Evolutionary conservation across 768 basidiomycete genomes (phyloP).

Genomic region (Termitomyces sp.): DNA sequence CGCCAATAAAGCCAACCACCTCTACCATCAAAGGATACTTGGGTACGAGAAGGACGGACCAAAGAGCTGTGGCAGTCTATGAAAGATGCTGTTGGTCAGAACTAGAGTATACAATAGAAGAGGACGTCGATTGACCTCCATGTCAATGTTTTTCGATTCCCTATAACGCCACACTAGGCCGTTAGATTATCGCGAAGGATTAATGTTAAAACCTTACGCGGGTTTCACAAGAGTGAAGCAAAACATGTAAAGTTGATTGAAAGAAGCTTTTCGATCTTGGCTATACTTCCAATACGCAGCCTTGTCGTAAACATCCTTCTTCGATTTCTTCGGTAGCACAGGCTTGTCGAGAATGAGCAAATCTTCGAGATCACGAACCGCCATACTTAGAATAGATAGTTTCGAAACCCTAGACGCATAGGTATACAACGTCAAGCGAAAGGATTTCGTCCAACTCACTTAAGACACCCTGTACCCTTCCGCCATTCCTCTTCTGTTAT

Average conservation of each 20-base stretch:
- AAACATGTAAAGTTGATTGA: slow-evolving; percentile 63
- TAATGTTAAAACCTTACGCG: slow-evolving; percentile 42
- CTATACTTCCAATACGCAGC: slow-evolving; percentile 45
- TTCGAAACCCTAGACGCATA: slow-evolving; percentile 33
- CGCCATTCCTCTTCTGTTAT: slow-evolving; percentile 67
- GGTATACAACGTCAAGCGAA: background rate
- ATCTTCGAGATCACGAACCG: slow-evolving; percentile 56
- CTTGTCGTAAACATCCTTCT: slow-evolving; percentile 55
- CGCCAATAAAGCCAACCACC: slow-evolving; percentile 61
- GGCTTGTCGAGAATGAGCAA: slow-evolving; percentile 51
- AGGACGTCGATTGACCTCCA: slow-evolving; percentile 51
- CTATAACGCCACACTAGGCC: slow-evolving; percentile 25
- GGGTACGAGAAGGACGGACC: slow-evolving; percentile 69
- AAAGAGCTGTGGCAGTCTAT: slow-evolving; percentile 67
- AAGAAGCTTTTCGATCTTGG: slow-evolving; percentile 43
- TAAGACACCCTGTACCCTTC: slow-evolving; percentile 39
- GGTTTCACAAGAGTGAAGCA: slow-evolving; percentile 69
- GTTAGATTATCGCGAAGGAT: background rate
- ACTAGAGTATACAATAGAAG: background rate
- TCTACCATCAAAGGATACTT: slow-evolving; percentile 63
- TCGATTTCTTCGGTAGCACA: slow-evolving; percentile 28
- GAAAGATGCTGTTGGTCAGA: background rate
- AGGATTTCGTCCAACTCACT: slow-evolving; percentile 23
- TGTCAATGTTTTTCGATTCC: slow-evolving; percentile 71
- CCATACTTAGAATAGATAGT: slow-evolving; percentile 39